Evolutionary conservation across 2,329 filamentous ascomycete species (phyloP), one percentile per base, ranked within the genome.

Genomic region (Calonectria hongkongensis): DNA sequence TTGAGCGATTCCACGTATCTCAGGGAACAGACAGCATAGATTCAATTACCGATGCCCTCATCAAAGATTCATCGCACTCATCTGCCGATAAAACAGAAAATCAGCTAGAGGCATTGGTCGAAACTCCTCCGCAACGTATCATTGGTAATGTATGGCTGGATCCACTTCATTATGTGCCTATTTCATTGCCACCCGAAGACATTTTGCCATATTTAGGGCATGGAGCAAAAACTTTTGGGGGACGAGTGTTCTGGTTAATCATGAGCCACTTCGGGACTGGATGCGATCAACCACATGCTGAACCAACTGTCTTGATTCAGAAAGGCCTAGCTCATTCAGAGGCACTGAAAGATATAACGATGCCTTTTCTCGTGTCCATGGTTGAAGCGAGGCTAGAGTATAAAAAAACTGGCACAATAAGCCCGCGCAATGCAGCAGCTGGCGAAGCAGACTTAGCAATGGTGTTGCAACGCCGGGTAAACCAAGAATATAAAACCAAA

Each of bases 231-330:
- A 72, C 72, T 0, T 73, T 75, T 39, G 73, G 71, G 1, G 75
- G 75, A 18, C 47, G 28, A 1, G 27, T 76, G 15, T 76, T 75
- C 60, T 76, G 75, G 75, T 75, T 71, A 0, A 28, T 76, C 13
- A 72, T 76, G 73, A 60, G 71, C 0, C 72, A 75, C 47, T 65
- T 47, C 39, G 66, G 69, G 27, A 66, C 43, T 10, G 51, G 62
- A 7, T 72, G 68, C 50, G 56, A 33, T 13, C 21, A 56, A 16
- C 21, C n/a, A 18, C 54, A 60, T 25, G 12, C 41, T 4, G 64
- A 74, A 3, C 45, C 50, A 4, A n/a, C 54, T 9, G n/a, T 47
- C 3, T 28, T 72, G 6, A 58, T 75, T 25, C 48, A 60, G n/a
- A 47, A 47, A 12, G 67, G 68, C 13, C 33, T 76, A 1, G 45